A percentile compares a stretch with the other conserved stretches of the same genome.
Evolutionary conservation across 2,329 filamentous ascomycete genomes (phyloP).

Genomic region (Penicillium sp.): DNA sequence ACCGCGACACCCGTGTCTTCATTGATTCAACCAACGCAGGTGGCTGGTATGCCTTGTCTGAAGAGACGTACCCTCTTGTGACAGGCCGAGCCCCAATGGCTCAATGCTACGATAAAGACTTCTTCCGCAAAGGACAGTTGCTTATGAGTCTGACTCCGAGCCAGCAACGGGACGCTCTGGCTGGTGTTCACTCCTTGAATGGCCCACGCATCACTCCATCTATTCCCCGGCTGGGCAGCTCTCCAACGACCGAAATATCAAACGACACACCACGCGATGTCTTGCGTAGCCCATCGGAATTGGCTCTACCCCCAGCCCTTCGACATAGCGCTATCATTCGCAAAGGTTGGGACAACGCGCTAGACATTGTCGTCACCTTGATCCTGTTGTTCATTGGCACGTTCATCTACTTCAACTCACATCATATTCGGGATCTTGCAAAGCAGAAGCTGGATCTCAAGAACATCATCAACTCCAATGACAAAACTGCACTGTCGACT

Average conservation of each 20-base stretch:
- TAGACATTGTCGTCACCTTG: constrained; percentile 49
- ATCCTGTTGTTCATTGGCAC: constrained; percentile 46
- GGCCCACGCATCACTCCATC: constrained; percentile 43
- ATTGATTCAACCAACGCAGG: constrained; percentile 85
- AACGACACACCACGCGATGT: constrained; percentile 47
- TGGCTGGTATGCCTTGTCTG: constrained; percentile 93
- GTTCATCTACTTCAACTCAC: constrained; percentile 50
- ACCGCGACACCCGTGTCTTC: constrained; percentile 70
- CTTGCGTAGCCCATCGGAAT: constrained; percentile 39
- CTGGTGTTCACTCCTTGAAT: constrained; percentile 72
- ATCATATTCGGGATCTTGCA: constrained; percentile 45
- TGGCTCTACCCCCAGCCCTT: constrained; percentile 45
- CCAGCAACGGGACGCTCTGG: constrained; percentile 64
- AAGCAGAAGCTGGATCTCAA: constrained; percentile 52
- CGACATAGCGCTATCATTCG: constrained; percentile 50
- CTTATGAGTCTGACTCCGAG: constrained; percentile 44
- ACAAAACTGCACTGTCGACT: constrained; percentile 42
- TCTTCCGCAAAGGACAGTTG: constrained; percentile 42
- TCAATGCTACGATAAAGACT: constrained; percentile 60
- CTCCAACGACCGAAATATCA: constrained; percentile 38
- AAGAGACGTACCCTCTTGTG: constrained; percentile 81
- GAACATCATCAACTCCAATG: constrained; percentile 48
- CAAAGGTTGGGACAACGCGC: constrained; percentile 50
- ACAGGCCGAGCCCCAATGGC: constrained; percentile 68
- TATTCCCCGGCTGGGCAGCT: constrained; percentile 52